Evolutionary conservation across 257 asterid genomes (phyloP).

Genomic region (Misopates orontium): DNA sequence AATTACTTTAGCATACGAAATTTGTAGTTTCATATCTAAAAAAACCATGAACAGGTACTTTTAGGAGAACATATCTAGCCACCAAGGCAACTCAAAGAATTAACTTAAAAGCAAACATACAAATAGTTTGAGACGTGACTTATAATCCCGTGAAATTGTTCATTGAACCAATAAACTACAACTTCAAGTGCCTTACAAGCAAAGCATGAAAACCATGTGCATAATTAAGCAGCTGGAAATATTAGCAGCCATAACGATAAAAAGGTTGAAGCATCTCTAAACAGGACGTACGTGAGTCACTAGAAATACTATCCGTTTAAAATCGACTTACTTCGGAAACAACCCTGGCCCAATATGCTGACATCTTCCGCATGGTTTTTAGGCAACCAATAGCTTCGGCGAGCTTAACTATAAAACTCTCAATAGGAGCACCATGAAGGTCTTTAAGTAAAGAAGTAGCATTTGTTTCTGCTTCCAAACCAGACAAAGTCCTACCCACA

Average conservation of each 20-base stretch:
- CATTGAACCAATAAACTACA: constrained; percentile 17
- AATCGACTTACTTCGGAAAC: constrained; percentile 79
- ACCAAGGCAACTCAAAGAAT: neutral
- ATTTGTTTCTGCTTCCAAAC: constrained; percentile 46
- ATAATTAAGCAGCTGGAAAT: constrained; percentile 18
- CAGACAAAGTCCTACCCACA: constrained; percentile 49
- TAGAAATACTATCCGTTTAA: constrained; percentile 15
- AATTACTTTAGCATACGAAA: neutral
- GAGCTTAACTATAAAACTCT: constrained; percentile 80
- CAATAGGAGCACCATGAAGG: constrained; percentile 94
- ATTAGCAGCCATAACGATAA: neutral
- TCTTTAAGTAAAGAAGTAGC: constrained; percentile 72
- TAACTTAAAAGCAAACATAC: neutral
- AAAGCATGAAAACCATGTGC: constrained; percentile 25
- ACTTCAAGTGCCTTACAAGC: constrained; percentile 10
- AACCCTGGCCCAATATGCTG: constrained; percentile 81
- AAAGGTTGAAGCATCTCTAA: constrained; percentile 7
- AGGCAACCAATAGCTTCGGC: constrained; percentile 90
- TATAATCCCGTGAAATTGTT: constrained; percentile 15
- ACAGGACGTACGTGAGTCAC: constrained; percentile 15
- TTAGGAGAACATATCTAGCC: constrained; percentile 11
- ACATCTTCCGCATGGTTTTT: constrained; percentile 83
- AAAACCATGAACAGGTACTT: constrained; percentile 9
- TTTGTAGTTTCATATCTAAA: constrained; percentile 9
- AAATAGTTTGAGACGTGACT: constrained; percentile 16